A percentile compares a stretch with the other conserved stretches of the same genome.
phyloP scores from a whole-genome alignment of 2,329 filamentous ascomycete species.

The Colletotrichum camelliae region DNA sequence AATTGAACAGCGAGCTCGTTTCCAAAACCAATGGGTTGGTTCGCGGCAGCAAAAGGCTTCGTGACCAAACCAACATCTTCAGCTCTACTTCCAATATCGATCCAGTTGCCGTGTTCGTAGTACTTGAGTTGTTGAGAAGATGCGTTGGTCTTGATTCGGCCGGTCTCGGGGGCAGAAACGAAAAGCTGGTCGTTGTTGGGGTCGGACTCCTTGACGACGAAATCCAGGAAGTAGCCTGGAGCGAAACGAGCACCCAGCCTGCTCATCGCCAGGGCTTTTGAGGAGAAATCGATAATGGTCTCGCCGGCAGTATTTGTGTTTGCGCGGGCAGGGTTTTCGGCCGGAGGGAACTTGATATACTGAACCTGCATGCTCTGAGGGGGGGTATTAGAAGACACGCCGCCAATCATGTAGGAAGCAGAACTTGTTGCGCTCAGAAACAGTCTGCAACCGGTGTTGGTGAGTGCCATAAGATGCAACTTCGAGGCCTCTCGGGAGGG shows the following conservation, averaged over 20 bases:
- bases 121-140: slow-evolving; percentile 63
- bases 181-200: slow-evolving; percentile 75
- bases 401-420: slow-evolving; percentile 67
- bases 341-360: slow-evolving; percentile 91
- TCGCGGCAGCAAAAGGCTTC: slow-evolving; percentile 71
- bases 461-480: slow-evolving; percentile 88
- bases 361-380: slow-evolving; percentile 98
- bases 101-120: slow-evolving; percentile 81
- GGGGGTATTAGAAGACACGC: slow-evolving; percentile 69
- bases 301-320: slow-evolving; percentile 35
- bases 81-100: slow-evolving; percentile 74
- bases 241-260: slow-evolving; percentile 68
- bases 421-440: slow-evolving; percentile 91
- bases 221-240: slow-evolving; percentile 90
- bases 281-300: slow-evolving; percentile 51
- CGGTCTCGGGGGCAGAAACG: slow-evolving; percentile 85
- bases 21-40: slow-evolving; percentile 79
- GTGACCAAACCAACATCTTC: slow-evolving; percentile 83
- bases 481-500: slow-evolving; percentile 79
- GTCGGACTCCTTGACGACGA: slow-evolving; percentile 68
- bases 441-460: slow-evolving; percentile 86
- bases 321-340: slow-evolving; percentile 39
- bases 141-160: slow-evolving; percentile 72
- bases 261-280: slow-evolving; percentile 53
- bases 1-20: slow-evolving; percentile 98